phyloP scores from a whole-genome alignment of 192 early-diverging fungal species.

The Coemansia sp. region DNA sequence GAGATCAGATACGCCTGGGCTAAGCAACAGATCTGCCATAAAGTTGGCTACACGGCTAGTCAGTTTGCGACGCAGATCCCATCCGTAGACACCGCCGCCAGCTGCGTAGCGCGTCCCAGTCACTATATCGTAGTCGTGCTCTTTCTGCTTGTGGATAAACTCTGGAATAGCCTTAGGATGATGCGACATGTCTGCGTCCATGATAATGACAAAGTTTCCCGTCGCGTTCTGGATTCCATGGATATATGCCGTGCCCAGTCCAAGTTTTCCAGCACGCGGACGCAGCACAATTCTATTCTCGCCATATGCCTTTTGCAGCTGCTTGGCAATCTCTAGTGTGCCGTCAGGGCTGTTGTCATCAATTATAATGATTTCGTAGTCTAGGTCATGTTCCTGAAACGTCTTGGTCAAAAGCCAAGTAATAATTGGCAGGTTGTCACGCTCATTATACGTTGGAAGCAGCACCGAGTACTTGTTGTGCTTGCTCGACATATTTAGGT shows the following conservation, averaged over 20 bases:
- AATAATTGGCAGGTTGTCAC: slow-evolving; percentile 95
- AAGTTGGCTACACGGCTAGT: slow-evolving; percentile 98
- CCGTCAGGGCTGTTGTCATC: slow-evolving; percentile 96
- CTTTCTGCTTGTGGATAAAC: slow-evolving; percentile 85
- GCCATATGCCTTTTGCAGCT: slow-evolving; percentile 84
- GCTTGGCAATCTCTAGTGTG: slow-evolving; percentile 89
- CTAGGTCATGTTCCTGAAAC: slow-evolving; percentile 77
- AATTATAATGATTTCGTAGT: slow-evolving; percentile 97
- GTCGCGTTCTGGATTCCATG: slow-evolving; percentile 92
- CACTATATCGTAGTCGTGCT: slow-evolving; percentile 86
- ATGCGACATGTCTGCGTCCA: slow-evolving; percentile 99
- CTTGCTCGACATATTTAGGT: slow-evolving; percentile 36
- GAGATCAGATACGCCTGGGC: slow-evolving; percentile 88
- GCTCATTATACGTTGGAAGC: slow-evolving; percentile 98
- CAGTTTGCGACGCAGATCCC: slow-evolving; percentile 94
- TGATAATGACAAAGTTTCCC: slow-evolving; percentile 94
- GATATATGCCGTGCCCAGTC: slow-evolving; percentile 93
- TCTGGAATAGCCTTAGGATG: slow-evolving; percentile 97
- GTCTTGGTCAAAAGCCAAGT: slow-evolving; percentile 87
- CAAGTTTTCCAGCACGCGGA: slow-evolving; percentile 94
- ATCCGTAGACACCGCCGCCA: slow-evolving; percentile 95
- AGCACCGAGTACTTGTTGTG: slow-evolving; percentile 82
- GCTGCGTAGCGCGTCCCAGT: slow-evolving; percentile 88
- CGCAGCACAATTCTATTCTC: slow-evolving; percentile 84
- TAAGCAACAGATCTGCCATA: slow-evolving; percentile 82